phyloP scores from a whole-genome alignment of 768 basidiomycete species.

The Suillus sp. region DNA sequence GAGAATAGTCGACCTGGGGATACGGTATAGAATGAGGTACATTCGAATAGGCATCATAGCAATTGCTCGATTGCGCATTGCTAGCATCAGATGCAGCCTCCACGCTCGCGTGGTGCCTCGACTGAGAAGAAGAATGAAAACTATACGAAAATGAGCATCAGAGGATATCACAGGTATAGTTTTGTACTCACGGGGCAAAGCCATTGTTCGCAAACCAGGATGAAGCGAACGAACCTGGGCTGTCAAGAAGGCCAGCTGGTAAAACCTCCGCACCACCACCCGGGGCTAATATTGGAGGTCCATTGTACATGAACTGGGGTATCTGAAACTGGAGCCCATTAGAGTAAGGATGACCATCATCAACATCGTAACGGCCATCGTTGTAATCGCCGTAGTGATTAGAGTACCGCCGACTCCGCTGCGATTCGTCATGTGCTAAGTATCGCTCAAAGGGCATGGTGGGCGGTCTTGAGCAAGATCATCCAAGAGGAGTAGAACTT shows the following conservation, averaged over 20 bases:
- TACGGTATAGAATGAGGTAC: conserved; percentile 11
- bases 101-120: conserved; percentile 16
- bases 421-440: conserved; percentile 29
- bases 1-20: conserved; percentile 2
- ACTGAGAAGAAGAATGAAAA: conserved; percentile 24
- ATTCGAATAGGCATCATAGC: not conserved
- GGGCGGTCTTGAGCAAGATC: conserved; percentile 7
- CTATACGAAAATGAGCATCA: conserved; percentile 24
- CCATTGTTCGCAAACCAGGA: conserved; percentile 56
- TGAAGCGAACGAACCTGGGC: conserved; percentile 33
- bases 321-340: conserved; percentile 55
- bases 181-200: conserved; percentile 34
- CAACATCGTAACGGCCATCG: conserved; percentile 15
- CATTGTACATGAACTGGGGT: conserved; percentile 62
- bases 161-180: not conserved
- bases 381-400: conserved; percentile 15
- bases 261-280: conserved; percentile 78
- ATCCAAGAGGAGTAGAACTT: conserved; percentile 1
- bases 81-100: not conserved
- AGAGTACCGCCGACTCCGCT: conserved; percentile 16
- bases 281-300: conserved; percentile 60
- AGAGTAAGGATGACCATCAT: conserved; percentile 18
- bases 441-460: conserved; percentile 47
- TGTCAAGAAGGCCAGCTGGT: conserved; percentile 44
- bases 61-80: not conserved